phyloP scores from a whole-genome alignment of 2,329 filamentous ascomycete genomes.

The Aspergillus ibericus region DNA sequence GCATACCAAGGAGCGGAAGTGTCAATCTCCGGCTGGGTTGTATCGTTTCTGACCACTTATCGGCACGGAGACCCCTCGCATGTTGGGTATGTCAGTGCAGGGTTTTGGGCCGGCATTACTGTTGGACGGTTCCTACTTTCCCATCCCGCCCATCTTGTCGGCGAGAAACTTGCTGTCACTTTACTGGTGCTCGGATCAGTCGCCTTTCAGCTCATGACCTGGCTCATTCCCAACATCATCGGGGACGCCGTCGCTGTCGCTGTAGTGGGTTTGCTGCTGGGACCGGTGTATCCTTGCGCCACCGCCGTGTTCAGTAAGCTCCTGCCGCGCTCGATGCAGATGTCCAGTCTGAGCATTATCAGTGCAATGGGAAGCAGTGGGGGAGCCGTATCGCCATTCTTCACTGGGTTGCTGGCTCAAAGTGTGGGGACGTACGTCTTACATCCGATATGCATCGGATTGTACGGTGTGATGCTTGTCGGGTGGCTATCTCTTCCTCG shows the following conservation, averaged over 20 bases:
- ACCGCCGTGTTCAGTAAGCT: slow-evolving; percentile 60
- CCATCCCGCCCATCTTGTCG: slow-evolving; percentile 64
- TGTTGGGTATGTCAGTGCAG: slow-evolving; percentile 77
- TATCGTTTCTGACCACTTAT: slow-evolving; percentile 75
- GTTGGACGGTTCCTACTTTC: slow-evolving; percentile 72
- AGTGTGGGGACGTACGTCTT: slow-evolving; percentile 50
- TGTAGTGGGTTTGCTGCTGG: slow-evolving; percentile 71
- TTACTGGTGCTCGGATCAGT: slow-evolving; percentile 61
- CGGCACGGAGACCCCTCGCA: slow-evolving; percentile 67
- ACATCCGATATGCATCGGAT: slow-evolving; percentile 56
- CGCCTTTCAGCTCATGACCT: slow-evolving; percentile 72
- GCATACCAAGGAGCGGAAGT: slow-evolving; percentile 84
- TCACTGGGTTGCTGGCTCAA: slow-evolving; percentile 51
- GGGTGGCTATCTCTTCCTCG: slow-evolving; percentile 55
- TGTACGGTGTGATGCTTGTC: slow-evolving; percentile 55
- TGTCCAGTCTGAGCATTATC: slow-evolving; percentile 40
- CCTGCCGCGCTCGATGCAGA: slow-evolving; percentile 40
- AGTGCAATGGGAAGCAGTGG: slow-evolving; percentile 45
- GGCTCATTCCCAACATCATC: slow-evolving; percentile 74
- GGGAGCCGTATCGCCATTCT: slow-evolving; percentile 47
- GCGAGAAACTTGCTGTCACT: slow-evolving; percentile 70
- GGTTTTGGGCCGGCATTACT: slow-evolving; percentile 71
- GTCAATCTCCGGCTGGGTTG: slow-evolving; percentile 81
- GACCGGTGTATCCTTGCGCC: slow-evolving; percentile 76
- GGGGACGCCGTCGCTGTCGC: slow-evolving; percentile 67